Conservation (phyloP, 2,329 filamentous ascomycete genomes). For the Fusarium mexicanum region DNA sequence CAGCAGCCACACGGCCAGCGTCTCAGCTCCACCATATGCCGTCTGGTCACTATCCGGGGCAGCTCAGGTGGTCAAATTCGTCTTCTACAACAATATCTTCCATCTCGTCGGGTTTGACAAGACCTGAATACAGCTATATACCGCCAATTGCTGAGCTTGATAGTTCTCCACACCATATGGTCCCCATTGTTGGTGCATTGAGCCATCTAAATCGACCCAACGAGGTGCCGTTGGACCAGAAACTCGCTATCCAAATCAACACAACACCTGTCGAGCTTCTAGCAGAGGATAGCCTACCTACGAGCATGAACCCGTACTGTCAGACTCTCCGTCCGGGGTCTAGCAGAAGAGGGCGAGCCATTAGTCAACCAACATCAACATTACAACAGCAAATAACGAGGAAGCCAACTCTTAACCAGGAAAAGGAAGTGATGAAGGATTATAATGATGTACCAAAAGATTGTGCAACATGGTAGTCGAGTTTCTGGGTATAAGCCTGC, state of each 20-base stretch:
- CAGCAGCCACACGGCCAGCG: background rate
- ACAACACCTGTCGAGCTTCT: slow-evolving; percentile 16
- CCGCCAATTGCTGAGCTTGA: slow-evolving; percentile 23
- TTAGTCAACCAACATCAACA: background rate
- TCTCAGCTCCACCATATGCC: background rate
- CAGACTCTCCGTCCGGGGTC: background rate
- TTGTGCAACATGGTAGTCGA: background rate
- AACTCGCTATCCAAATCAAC: slow-evolving; percentile 16
- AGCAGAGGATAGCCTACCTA: background rate
- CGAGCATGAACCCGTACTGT: background rate
- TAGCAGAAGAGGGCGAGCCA: background rate
- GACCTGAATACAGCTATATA: background rate
- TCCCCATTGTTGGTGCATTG: background rate
- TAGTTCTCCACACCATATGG: slow-evolving; percentile 8
- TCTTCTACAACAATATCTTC: slow-evolving; percentile 13
- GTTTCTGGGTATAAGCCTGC: background rate
- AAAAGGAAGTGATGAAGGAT: background rate
- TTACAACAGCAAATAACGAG: background rate
- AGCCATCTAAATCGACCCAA: background rate
- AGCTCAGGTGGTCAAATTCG: slow-evolving; percentile 17
- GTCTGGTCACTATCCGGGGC: background rate
- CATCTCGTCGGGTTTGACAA: background rate
- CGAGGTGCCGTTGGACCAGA: background rate
- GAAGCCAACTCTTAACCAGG: background rate
- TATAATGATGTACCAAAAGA: background rate